Percentiles rank a stretch among this genome's conserved stretches.
These are phyloP conservation scores for Rhizophagus clarus DNA, from an alignment of 192 early-diverging fungal species.

Conservation along the genomic window DNA sequence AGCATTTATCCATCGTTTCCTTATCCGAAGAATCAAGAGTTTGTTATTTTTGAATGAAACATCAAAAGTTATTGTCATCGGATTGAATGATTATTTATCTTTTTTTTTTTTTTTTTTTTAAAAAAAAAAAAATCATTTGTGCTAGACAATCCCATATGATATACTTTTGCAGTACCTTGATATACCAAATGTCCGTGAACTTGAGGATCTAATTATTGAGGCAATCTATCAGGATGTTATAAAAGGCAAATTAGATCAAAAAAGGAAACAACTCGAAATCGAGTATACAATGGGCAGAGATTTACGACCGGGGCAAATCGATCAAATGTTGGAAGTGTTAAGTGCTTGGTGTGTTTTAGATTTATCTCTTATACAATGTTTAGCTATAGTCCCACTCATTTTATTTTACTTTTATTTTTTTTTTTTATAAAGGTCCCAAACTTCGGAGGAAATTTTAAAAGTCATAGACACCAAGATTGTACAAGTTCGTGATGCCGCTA, in stretches of 20 bases:
- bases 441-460: constrained; percentile 55
- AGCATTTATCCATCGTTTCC: constrained; percentile 80
- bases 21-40: constrained; percentile 65
- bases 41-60: constrained; percentile 19
- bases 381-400: background rate
- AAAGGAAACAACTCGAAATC: constrained; percentile 69
- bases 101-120: too few species aligned
- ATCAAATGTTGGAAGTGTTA: constrained; percentile 57
- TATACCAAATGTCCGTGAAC: constrained; percentile 75
- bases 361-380: background rate
- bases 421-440: constrained; percentile 49
- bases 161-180: constrained; percentile 65
- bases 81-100: background rate
- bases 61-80: background rate
- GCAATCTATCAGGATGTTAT: constrained; percentile 81
- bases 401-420: background rate
- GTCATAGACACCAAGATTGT: constrained; percentile 56
- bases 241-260: constrained; percentile 83
- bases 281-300: constrained; percentile 86
- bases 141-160: constrained; percentile 72
- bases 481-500: constrained; percentile 46
- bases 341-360: constrained; percentile 55
- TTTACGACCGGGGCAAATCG: constrained; percentile 64
- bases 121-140: background rate
- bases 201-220: constrained; percentile 89